Evolutionary conservation across 2,329 filamentous ascomycete genomes (phyloP).

Genomic region (Paraphaeosphaeria sporulosa): DNA sequence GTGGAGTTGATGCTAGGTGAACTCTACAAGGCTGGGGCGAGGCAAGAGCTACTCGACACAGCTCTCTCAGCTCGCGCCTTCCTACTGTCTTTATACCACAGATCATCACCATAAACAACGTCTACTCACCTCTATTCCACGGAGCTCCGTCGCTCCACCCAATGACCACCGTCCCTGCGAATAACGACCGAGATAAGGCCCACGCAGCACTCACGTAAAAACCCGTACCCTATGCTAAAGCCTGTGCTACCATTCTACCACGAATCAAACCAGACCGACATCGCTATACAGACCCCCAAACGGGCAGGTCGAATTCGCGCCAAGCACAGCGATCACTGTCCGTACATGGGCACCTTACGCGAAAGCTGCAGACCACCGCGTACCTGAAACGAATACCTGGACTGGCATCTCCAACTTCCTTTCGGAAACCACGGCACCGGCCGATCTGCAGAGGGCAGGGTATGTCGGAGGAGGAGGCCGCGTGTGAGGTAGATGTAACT

Average conservation of each 20-base stretch:
- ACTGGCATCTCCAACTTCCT: constrained; percentile 31
- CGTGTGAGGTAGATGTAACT: constrained; percentile 6
- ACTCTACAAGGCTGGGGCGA: background rate
- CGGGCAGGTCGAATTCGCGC: constrained; percentile 35
- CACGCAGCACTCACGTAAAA: constrained; percentile 9
- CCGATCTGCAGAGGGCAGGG: constrained; percentile 33
- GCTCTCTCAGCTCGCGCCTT: constrained; percentile 8
- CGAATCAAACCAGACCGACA: constrained; percentile 18
- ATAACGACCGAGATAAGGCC: constrained; percentile 9
- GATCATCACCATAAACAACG: background rate
- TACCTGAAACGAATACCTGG: constrained; percentile 5
- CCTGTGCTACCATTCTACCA: constrained; percentile 20
- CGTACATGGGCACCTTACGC: constrained; percentile 19
- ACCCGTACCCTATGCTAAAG: constrained; percentile 22
- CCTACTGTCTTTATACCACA: constrained; percentile 26
- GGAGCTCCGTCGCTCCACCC: background rate
- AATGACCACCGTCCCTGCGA: constrained; percentile 8
- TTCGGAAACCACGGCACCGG: constrained; percentile 34
- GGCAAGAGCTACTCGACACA: constrained; percentile 6
- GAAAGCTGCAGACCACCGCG: constrained; percentile 24
- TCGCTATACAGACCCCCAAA: constrained; percentile 29
- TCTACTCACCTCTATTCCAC: background rate
- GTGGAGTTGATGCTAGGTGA: constrained; percentile 3
- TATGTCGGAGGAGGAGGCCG: constrained; percentile 28
- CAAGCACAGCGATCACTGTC: constrained; percentile 27